These are phyloP conservation scores for Ambrosia hybrid DNA, from an alignment of 140 eudicot species.

Conservation along the genomic window DNA sequence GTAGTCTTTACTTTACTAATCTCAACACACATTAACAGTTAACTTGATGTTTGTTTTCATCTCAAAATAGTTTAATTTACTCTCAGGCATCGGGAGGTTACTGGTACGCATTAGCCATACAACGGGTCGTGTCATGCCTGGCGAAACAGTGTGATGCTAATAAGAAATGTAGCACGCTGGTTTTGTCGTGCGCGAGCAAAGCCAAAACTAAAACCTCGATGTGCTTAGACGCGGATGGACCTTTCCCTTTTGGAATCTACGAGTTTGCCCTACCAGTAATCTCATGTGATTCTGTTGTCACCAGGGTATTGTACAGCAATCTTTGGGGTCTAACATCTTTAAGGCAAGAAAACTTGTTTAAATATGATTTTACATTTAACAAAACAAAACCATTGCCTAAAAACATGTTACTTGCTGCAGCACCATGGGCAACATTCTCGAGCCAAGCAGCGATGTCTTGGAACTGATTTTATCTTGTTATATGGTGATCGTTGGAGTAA, in stretches of 20 bases:
- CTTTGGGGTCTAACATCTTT: constrained; percentile 58
- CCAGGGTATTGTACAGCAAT: constrained; percentile 46
- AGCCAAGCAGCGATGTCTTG: constrained; percentile 41
- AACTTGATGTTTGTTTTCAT: not conserved
- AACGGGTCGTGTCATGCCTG: constrained; percentile 45
- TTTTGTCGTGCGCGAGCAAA: constrained; percentile 39
- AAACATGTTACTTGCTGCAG: constrained; percentile 33
- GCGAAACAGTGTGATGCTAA: constrained; percentile 35
- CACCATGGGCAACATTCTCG: constrained; percentile 66
- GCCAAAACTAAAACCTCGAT: constrained; percentile 26
- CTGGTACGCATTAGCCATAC: constrained; percentile 53
- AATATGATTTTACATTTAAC: not conserved
- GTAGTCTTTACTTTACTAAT: constrained; percentile 1
- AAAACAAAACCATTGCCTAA: not conserved
- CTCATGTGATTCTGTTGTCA: constrained; percentile 25
- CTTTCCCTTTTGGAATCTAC: constrained; percentile 53
- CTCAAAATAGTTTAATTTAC: not conserved
- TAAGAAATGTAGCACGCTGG: constrained; percentile 22
- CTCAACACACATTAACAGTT: not conserved
- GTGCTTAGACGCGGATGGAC: constrained; percentile 44
- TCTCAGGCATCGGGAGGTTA: constrained; percentile 54
- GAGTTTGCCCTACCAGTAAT: constrained; percentile 48
- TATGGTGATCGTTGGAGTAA: constrained; percentile 54
- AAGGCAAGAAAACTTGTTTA: constrained; percentile 41
- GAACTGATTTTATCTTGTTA: constrained; percentile 42